Evolutionary conservation across 805 yeast genomes (phyloP).

Genomic region (Tetrapisispora nanseiensis): DNA sequence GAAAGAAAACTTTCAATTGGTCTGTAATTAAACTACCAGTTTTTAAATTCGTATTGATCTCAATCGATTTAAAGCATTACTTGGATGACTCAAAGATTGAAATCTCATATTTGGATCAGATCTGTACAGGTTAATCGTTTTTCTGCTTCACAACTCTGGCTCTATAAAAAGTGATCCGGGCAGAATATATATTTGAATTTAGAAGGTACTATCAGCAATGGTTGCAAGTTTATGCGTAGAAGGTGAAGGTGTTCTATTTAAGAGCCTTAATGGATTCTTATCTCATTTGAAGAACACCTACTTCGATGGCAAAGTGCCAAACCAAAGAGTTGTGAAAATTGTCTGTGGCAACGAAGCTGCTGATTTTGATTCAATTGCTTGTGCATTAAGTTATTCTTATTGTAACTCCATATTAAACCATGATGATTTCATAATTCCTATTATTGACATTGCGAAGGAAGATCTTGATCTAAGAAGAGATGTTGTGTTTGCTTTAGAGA

Average conservation of each 20-base stretch:
- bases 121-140: too few species aligned
- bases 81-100: too few species aligned
- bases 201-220: background rate
- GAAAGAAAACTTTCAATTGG: too few species aligned
- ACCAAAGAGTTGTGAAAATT: background rate
- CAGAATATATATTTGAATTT: too few species aligned
- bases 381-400: conserved; percentile 66
- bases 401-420: conserved; percentile 29
- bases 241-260: background rate
- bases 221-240: background rate
- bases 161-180: too few species aligned
- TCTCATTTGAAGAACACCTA: background rate
- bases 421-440: conserved; percentile 42
- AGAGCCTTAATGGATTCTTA: background rate
- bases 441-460: conserved; percentile 57
- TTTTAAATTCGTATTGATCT: too few species aligned
- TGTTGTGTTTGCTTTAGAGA: conserved; percentile 42
- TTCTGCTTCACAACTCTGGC: background rate
- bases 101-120: too few species aligned
- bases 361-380: conserved; percentile 79
- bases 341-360: conserved; percentile 70
- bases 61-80: too few species aligned
- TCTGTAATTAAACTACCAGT: too few species aligned
- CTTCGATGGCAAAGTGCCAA: background rate
- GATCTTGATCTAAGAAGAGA: conserved; percentile 70